Conservation (phyloP, 164 flowering plant species). For the Brasenia schreberi region DNA sequence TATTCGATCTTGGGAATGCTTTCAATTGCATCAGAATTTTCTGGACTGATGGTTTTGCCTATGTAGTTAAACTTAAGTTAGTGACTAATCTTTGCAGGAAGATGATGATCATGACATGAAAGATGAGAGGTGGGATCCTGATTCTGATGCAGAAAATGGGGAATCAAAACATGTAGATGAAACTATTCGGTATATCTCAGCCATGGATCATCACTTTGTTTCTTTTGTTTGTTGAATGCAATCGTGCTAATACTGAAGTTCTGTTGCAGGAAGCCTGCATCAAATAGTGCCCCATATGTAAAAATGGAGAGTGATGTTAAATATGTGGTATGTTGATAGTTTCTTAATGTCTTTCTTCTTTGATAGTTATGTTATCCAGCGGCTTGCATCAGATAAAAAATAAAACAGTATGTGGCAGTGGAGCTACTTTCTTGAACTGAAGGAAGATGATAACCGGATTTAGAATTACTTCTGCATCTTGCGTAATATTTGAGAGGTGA, state of each 20-base stretch:
- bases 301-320: constrained; percentile 37
- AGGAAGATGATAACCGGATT: neutral
- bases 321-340: constrained; percentile 25
- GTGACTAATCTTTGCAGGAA: constrained; percentile 16
- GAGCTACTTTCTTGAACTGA: neutral
- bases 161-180: constrained; percentile 19
- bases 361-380: neutral
- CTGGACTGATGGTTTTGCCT: too few species aligned
- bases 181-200: constrained; percentile 15
- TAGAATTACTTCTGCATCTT: neutral
- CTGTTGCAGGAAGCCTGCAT: constrained; percentile 25
- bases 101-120: constrained; percentile 55
- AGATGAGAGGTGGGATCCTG: constrained; percentile 60
- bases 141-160: constrained; percentile 55
- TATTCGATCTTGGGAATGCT: too few species aligned
- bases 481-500: neutral
- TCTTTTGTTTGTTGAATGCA: neutral
- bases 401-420: too few species aligned
- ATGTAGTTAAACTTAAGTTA: too few species aligned
- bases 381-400: neutral
- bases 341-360: neutral
- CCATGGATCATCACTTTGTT: neutral
- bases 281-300: constrained; percentile 16
- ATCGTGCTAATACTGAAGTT: neutral
- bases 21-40: too few species aligned